Base-by-base conservation (phyloP, 2,329 filamentous ascomycete genomes). In the Bipolaris oryzae region DNA sequence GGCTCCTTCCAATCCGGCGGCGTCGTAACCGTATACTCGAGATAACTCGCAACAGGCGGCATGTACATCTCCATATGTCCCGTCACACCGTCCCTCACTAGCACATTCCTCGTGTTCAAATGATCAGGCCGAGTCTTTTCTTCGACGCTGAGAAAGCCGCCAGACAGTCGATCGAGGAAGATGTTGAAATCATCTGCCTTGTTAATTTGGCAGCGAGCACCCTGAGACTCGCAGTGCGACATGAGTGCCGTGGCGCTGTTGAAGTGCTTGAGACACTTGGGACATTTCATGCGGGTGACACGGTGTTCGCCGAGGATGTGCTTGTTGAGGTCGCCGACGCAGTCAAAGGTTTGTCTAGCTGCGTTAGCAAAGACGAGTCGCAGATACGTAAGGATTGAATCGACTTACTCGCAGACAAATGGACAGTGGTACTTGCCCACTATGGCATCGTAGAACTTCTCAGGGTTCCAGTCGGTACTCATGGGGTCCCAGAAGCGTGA, bases 351-450 rank as follows among this genome's bases (percentile, higher is more conserved):
- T 33, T 73, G 70, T 33, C 67, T 74, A 33, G 13, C 9, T n/a
- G n/a, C 13, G 2, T 62, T 52, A 58, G 58, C 31, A 25, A 4
- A 46, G 41, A 48, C 7, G 25, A 25, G 7, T 1, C 7, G 4
- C 6, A 3, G 37, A 7, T 6, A 13, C 2, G 3, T 35, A 20
- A 13, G 11, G n/a, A 15, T 34, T 7, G 9, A 3, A 21, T 9
- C 5, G 5, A 66, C 71, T 77, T 76, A 84, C 80, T 76, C 73
- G 80, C 87, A 89, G 3, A 70, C 63, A 53, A 83, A 79, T 0
- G 86, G 86, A 52, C 87, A 89, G 51, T 72, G 76, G 74, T 80
- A 89, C 46, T 75, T 77, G 43, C 74, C 68, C 1, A 77, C 74
- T 28, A 79, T 70, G 0, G 71, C 50, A 38, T 81, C 74, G 53